Evolutionary conservation across 2,329 filamentous ascomycete species (phyloP), one percentile per base, ranked within the genome.

Genomic region (Cladosporium sp.): DNA sequence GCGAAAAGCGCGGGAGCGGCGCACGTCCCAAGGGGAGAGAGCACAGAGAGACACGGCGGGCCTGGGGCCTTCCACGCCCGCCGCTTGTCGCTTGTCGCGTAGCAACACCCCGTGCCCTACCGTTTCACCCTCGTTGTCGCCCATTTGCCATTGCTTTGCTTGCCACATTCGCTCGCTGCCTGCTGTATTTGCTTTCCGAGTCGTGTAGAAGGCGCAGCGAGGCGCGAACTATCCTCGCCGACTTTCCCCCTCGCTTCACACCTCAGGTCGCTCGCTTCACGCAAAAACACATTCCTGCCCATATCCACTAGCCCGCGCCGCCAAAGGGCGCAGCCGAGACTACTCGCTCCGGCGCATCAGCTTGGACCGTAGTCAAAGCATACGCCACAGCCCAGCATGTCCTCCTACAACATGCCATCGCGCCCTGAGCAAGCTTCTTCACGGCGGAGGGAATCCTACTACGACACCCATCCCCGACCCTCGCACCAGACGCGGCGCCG

Each of bases 361-460:
- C 35, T 28, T 11, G 43, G 50, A 53, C 46, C 48, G 50, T 19
- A 44, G 22, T 38, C 42, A 49, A 49, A 7, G 28, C 37, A 9
- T 33, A 18, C 13, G 11, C 38, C 37, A 34, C 38, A 43, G 51
- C 42, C 33, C 51, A 53, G 9, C 51, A 53, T 53, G 51, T 43
- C 50, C 42, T 53, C 50, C 33, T 46, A 37, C 38, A 77, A 78
- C 62, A 69, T 78, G 58, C 77, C 78, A 54, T 77, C 74, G 61
- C 78, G 85, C 69, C 86, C 86, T 54, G 82, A 83, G 65, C 79
- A 79, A 60, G 78, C 75, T 53, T 77, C 79, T 60, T 78, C 83
- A 57, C 84, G 58, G 43, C 45, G 42, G 43, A 37, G 43, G 9
- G 38, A 34, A 11, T 41, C 45, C 49, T 46, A 52, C 49, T 44